phyloP scores from a whole-genome alignment of 495 filamentous ascomycete genomes.

The Clohesyomyces aquaticus region DNA sequence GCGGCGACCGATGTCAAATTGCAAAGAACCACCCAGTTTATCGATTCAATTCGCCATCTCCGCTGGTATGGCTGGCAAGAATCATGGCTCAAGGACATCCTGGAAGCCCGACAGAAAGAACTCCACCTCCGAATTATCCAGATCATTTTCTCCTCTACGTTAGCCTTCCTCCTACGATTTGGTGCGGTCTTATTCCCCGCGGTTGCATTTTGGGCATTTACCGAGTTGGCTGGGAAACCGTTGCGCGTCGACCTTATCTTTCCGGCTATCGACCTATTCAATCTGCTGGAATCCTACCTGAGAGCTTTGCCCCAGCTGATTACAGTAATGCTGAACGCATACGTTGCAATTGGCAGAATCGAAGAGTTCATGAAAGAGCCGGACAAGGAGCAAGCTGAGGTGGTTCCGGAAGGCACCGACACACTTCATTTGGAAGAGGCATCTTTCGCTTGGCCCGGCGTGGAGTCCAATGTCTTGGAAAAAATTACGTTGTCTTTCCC shows the following conservation, averaged over 20 bases:
- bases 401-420: constrained; percentile 41
- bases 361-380: constrained; percentile 84
- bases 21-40: constrained; percentile 75
- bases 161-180: constrained; percentile 64
- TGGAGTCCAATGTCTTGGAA: constrained; percentile 60
- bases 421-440: constrained; percentile 62
- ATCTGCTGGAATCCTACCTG: constrained; percentile 69
- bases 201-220: constrained; percentile 77
- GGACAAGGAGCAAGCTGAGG: constrained; percentile 61
- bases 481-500: constrained; percentile 64
- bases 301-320: constrained; percentile 72
- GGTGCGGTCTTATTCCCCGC: constrained; percentile 75
- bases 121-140: constrained; percentile 67
- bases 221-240: constrained; percentile 63
- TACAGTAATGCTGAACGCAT: constrained; percentile 71
- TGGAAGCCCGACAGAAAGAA: constrained; percentile 70
- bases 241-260: constrained; percentile 79
- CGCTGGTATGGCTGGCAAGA: constrained; percentile 88
- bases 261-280: constrained; percentile 77
- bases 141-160: constrained; percentile 61
- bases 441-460: constrained; percentile 78
- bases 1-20: constrained; percentile 70
- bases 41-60: constrained; percentile 81
- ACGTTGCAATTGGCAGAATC: constrained; percentile 74
- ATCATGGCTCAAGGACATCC: constrained; percentile 73